Evolutionary conservation across 2,329 filamentous ascomycete species (phyloP).

Genomic region (Aspergillus sergii): DNA sequence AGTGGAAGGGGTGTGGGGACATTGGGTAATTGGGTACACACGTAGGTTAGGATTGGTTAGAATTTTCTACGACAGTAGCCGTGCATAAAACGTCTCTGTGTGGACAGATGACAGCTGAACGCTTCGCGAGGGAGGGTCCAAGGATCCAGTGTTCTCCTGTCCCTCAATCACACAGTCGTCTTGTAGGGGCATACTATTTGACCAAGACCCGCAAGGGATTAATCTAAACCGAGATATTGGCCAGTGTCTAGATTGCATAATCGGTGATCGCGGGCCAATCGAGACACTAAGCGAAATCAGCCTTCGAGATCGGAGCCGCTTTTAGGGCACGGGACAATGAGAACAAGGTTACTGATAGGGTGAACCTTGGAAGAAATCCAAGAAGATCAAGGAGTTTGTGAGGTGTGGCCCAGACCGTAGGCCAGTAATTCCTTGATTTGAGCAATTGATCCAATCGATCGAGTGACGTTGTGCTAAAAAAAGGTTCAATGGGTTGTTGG

Average conservation of each 20-base stretch:
- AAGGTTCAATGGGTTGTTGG: neutral
- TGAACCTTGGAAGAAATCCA: neutral
- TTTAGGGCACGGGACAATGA: neutral
- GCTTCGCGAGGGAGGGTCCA: neutral
- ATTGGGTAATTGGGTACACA: neutral
- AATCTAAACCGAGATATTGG: neutral
- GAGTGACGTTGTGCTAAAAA: conserved; percentile 1
- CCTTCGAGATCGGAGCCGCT: neutral
- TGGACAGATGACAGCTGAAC: conserved; percentile 4
- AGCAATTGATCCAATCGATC: neutral
- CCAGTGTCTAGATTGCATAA: neutral
- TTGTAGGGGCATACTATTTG: neutral
- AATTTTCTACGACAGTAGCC: neutral
- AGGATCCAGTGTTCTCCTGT: neutral
- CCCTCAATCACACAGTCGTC: neutral
- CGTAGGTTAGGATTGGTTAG: neutral
- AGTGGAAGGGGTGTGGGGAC: neutral
- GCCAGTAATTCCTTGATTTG: neutral
- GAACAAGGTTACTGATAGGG: neutral
- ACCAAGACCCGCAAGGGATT: neutral
- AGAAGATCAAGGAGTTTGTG: neutral
- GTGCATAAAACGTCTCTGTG: neutral
- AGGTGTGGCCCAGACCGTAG: neutral
- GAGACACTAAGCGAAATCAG: neutral
- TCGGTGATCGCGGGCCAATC: conserved; percentile 1